phyloP scores from a whole-genome alignment of 2,329 filamentous ascomycete species.

The Macrophomina phaseolina region DNA sequence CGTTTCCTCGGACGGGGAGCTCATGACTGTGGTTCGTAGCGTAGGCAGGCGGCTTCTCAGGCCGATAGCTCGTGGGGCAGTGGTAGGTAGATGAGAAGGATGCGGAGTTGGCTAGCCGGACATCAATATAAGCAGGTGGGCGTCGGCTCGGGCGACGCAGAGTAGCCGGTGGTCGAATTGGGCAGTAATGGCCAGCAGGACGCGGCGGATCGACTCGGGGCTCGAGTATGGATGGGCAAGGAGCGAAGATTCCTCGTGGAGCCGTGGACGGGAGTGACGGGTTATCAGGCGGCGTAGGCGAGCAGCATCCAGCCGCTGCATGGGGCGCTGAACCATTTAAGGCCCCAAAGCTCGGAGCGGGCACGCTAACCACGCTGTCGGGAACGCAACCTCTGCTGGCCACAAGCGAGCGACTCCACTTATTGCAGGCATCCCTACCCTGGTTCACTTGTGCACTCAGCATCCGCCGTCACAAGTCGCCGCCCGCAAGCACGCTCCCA shows the following conservation, averaged over 20 bases:
- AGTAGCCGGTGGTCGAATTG: not conserved
- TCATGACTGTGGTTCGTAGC: slow-evolving; percentile 15
- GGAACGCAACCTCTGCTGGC: slow-evolving; percentile 22
- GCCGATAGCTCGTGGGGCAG: not conserved
- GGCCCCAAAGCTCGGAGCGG: slow-evolving; percentile 26
- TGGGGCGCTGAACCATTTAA: slow-evolving; percentile 25
- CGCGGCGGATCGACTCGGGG: not conserved
- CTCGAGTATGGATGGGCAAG: not conserved
- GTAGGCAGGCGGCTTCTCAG: not conserved
- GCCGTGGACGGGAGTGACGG: slow-evolving; percentile 6
- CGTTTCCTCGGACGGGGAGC: slow-evolving; percentile 14
- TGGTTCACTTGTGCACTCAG: slow-evolving; percentile 24
- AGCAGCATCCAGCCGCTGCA: slow-evolving; percentile 14
- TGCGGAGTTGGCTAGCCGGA: not conserved
- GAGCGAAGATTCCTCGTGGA: not conserved
- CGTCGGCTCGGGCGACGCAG: slow-evolving; percentile 6
- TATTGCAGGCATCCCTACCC: slow-evolving; percentile 23
- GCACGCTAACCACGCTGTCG: slow-evolving; percentile 26
- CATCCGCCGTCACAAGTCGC: slow-evolving; percentile 22
- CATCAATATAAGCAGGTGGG: not conserved
- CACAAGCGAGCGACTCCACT: slow-evolving; percentile 26
- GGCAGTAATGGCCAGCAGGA: not conserved
- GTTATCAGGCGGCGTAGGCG: slow-evolving; percentile 24
- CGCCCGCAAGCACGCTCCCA: slow-evolving; percentile 9
- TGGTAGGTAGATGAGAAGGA: not conserved